Evolutionary conservation across 306 rosid species (phyloP), one percentile per base, ranked within the genome.

Genomic region (Pyrus betulifolia): DNA sequence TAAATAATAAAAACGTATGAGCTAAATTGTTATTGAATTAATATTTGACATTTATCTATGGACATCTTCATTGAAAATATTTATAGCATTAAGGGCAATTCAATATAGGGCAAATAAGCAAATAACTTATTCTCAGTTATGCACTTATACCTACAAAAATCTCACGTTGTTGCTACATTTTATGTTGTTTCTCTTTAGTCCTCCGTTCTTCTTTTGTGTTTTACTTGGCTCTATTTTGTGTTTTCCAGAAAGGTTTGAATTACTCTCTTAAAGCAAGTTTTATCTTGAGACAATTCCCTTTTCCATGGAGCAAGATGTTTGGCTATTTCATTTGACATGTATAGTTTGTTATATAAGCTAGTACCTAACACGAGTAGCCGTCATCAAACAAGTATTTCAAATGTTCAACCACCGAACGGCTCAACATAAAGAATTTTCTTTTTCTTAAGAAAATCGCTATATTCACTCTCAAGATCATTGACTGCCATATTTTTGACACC

Each of bases 161-260:
- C 40, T 35, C 8, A 35, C 40, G 8, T 35, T 5, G 1, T 35
- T 6, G 8, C 38, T 33, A 33, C 35, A 33, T 4, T 31, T 31
- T 31, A 31, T 31, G 4, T 31, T 31, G 35, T 31, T 4, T 31
- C 35, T 4, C 35, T 31, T 4, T 33, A 5, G 38, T 33, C 38
- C 38, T 33, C 38, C 7, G 38, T 33, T 33, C 1, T 31, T 31
- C 33, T 33, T 33, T 33, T 33, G 38, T 33, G 38, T 35, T 35
- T 35, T 35, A 35, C 38, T 35, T 35, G 0, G 8, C 8, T 1
- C 8, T 35, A 35, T 35, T 35, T 35, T 35, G 27, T 25, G 27
- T 25, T 25, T 96, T 88, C 91, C 96, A 59, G 98, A 91, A 86
- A 91, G 98, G 99, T 95, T 83, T 64, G 63, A 18, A 35, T 65